Conservation (phyloP, 1,284 basidiomycete genomes). For the Xanthoconium separans region DNA sequence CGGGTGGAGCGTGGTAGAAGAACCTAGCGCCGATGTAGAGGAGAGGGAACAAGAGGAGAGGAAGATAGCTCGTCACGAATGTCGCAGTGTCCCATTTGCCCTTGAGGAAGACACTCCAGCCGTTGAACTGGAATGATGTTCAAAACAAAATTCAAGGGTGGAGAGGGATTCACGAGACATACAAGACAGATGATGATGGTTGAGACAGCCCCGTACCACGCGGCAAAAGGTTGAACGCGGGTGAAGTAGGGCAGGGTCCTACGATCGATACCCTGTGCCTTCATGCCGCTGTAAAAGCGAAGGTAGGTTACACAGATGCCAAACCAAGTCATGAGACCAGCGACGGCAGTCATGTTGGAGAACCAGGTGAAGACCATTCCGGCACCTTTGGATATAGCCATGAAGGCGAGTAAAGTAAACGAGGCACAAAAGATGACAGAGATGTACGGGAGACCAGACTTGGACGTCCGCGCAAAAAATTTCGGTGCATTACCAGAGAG, state of each 20-base stretch:
- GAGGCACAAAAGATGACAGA: conserved; percentile 64
- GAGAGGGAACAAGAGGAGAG: conserved; percentile 73
- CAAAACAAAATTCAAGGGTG: not conserved
- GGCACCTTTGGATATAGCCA: conserved; percentile 61
- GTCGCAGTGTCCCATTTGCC: conserved; percentile 56
- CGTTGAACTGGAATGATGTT: conserved; percentile 55
- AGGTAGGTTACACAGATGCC: conserved; percentile 80
- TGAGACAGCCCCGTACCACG: conserved; percentile 59
- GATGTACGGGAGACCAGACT: conserved; percentile 73
- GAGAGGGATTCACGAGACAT: conserved; percentile 32
- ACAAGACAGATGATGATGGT: conserved; percentile 69
- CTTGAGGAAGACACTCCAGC: conserved; percentile 75
- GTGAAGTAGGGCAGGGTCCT: conserved; percentile 64
- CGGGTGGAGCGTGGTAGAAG: conserved; percentile 46
- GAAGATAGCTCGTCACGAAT: conserved; percentile 81
- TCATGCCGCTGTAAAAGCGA: conserved; percentile 75
- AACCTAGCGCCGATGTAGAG: conserved; percentile 64
- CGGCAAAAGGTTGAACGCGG: conserved; percentile 66
- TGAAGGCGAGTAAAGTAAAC: conserved; percentile 77
- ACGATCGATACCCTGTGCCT: conserved; percentile 73
- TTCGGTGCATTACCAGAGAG: conserved; percentile 73
- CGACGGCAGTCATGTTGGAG: conserved; percentile 66
- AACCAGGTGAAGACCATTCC: conserved; percentile 79
- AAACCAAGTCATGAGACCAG: conserved; percentile 80
- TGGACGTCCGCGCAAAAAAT: conserved; percentile 67